phyloP scores from a whole-genome alignment of 2,329 filamentous ascomycete genomes.

The Cladosporium sp. region DNA sequence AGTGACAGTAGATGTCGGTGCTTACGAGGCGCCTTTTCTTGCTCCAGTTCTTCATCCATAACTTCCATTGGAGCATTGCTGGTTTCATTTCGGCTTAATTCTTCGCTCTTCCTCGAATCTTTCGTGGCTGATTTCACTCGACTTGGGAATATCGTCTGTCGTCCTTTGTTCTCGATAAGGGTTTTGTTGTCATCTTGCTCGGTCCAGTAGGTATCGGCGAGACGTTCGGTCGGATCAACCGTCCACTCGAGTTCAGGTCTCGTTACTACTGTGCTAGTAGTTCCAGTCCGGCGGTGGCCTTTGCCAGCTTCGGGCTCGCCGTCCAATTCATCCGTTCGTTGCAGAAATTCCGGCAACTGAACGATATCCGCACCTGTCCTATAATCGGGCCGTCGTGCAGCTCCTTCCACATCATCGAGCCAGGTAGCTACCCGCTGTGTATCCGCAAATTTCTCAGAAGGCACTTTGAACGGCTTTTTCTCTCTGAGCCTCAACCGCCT shows the following conservation, averaged over 20 bases:
- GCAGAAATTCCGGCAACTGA: slow-evolving; percentile 31
- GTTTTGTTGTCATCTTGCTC: slow-evolving; percentile 79
- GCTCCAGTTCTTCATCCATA: background rate
- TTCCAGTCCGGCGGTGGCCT: slow-evolving; percentile 42
- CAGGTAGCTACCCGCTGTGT: slow-evolving; percentile 70
- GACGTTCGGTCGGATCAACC: slow-evolving; percentile 77
- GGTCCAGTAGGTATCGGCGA: slow-evolving; percentile 89
- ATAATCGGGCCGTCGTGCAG: slow-evolving; percentile 43
- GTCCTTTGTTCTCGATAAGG: slow-evolving; percentile 77
- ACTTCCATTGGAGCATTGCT: slow-evolving; percentile 21
- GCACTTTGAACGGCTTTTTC: slow-evolving; percentile 71
- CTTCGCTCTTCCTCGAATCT: slow-evolving; percentile 28
- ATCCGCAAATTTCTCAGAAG: slow-evolving; percentile 76
- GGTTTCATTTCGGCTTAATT: slow-evolving; percentile 20
- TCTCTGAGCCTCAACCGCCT: slow-evolving; percentile 81
- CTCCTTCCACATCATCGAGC: slow-evolving; percentile 68
- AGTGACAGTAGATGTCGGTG: slow-evolving; percentile 21
- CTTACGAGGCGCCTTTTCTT: slow-evolving; percentile 10
- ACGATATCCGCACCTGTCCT: slow-evolving; percentile 40
- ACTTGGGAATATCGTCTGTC: slow-evolving; percentile 68
- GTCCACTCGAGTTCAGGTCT: slow-evolving; percentile 83
- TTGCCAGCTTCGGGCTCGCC: slow-evolving; percentile 24
- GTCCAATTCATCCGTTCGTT: slow-evolving; percentile 31
- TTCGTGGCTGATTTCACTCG: slow-evolving; percentile 29
- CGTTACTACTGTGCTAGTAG: slow-evolving; percentile 59